Evolutionary conservation across 345 rosid genomes (phyloP), one percentile per base, ranked within the genome.

Genomic region (Corchorus olitorius): DNA sequence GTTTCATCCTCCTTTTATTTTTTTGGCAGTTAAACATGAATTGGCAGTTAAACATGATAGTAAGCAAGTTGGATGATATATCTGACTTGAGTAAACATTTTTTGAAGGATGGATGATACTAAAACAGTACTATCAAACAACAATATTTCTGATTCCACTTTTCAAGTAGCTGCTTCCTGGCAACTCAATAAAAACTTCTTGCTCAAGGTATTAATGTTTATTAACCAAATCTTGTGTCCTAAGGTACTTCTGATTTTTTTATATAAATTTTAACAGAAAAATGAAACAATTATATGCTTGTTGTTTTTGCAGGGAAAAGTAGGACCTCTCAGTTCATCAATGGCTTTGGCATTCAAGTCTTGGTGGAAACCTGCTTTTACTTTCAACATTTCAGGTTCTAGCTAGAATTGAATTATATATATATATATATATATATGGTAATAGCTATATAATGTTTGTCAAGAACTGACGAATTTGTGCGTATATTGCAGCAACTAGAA

Each of bases 281-380:
- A 27, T 27, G 27, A 27, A 56, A 48, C 68, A 33, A 43, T 13
- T n/a, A n/a, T n/a, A 27, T 27, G 27, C 27, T 27, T 69, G 35
- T 33, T 4, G 55, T 74, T 45, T 59, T 77, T 82, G 70, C 80
- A 93, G 98, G 98, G 94, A 59, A 94, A 94, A 89, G 45, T 87
- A 34, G 98, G 98, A 75, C 90, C 97, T 78, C 84, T 77, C 22
- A 87, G 96, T 86, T 91, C 98, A 64, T 85, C 98, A 35, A 59
- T 90, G 12, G 79, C 89, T 19, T 73, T 95, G 84, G 94, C 97
- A 66, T 90, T 93, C 83, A 95, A 93, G 89, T 95, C 97, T 9
- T 95, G 99, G 99, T 95, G 97, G 98, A 91, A 91, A 81, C 97
- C 98, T 35, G 83, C 99, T 8, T 95, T 93, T 49, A 87, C 97